Evolutionary conservation across 768 basidiomycete genomes (phyloP), one percentile per base, ranked within the genome.

Genomic region (Serendipita vermifera): DNA sequence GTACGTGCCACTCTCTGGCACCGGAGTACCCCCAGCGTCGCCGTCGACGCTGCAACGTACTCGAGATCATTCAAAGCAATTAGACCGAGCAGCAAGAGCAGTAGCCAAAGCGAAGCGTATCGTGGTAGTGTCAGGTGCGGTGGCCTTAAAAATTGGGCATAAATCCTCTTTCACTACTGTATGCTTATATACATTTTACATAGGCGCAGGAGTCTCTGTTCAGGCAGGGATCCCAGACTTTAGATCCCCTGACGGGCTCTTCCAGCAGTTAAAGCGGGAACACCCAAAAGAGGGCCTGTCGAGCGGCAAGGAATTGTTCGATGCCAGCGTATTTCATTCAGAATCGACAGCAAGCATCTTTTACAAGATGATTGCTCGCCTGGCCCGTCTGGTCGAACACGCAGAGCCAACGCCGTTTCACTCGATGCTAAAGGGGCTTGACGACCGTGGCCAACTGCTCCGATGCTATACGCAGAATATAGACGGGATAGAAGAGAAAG

Each of bases 401-500:
- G 87, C 89, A 14, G 64, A 75, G 58, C 90, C 91, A 5, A 92
- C 91, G 3, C 72, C 81, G 1, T 93, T 93, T 63, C 91, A 94
- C 65, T 69, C 74, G 9, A 70, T 87, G 24, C 78, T 94, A 29
- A 83, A 82, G 38, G 64, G 75, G 29, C 78, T 93, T 29, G 87
- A 93, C 63, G 76, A 82, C 59, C 75, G 82, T 33, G 84, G 86
- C 3, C 77, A 78, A 59, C 78, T 94, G 3, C 75, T 92, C 33
- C 77, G 91, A 24, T 87, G 90, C 2, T 94, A 93, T 68, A 92
- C 91, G 0, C 91, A 94, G 72, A 93, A 94, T 69, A 93, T 93
- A 58, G 91, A 94, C 66, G 83, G 82, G 24, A 81, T 94, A 38
- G 91, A 94, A 65, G 73, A 73, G 58, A 90, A 89, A 66, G 83